Evolutionary conservation across 192 early-diverging fungal genomes (phyloP), one percentile per base, ranked within the genome.

Genomic region (Coemansia sp.): DNA sequence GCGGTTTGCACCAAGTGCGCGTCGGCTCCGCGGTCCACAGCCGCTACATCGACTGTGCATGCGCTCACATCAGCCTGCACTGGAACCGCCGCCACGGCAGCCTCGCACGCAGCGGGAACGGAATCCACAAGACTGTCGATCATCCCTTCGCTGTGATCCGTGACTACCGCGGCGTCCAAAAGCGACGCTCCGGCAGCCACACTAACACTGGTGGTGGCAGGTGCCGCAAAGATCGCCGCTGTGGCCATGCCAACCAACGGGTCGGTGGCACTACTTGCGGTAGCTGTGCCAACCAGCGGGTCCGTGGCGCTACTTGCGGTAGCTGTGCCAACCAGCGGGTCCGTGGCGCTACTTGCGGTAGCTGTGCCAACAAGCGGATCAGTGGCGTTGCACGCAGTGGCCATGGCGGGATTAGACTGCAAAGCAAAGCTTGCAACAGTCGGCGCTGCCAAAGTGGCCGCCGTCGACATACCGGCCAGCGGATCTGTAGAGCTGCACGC

Each of bases 91-190:
- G 57, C 53, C 4, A 62, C 60, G 6, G 60, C 32, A 18, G 48
- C 19, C 19, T 58, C 56, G 27, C 44, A 51, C 7, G 34, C 24
- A 3, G 76, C 60, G 14, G 64, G 71, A 10, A 53, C 64, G 6
- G 71, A 65, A 4, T 79, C 71, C 16, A 69, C 66, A 67, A 64
- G 70, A n/a, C 71, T 60, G 8, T 62, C 61, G 6, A 61, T 50
- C 14, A 65, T 25, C 14, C 60, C 38, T 14, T 44, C 38, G 38
- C 38, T 55, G 19, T 32, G 25, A 16, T 56, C 68, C 5, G 76
- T 70, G 6, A 60, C 61, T 7, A 64, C 64, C 2, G 58, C 59
- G 4, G 59, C 60, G 41, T 58, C 64, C 4, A 27, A 22, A 22
- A 70, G 31, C 19, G 49, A 41, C 7, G 71, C 67, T 0, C 41